These are phyloP conservation scores for Amanita pallidorosea DNA, from an alignment of 768 basidiomycete genomes.

Conservation along the genomic window DNA sequence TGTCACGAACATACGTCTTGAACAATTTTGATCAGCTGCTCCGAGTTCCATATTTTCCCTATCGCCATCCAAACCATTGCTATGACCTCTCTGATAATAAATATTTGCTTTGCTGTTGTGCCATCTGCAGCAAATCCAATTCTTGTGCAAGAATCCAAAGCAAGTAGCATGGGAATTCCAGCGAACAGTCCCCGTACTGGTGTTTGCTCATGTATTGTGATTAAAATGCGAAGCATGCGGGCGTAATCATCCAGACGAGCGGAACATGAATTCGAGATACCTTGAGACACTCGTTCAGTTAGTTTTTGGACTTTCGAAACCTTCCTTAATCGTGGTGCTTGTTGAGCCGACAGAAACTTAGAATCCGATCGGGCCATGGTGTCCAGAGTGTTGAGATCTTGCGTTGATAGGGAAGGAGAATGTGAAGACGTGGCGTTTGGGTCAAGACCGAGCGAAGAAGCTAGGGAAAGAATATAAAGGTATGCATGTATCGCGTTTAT, in stretches of 20 bases:
- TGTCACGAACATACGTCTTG: slow-evolving; percentile 35
- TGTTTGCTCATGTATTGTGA: slow-evolving; percentile 56
- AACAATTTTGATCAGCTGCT: slow-evolving; percentile 40
- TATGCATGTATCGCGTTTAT: slow-evolving; percentile 77
- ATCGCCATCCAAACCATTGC: slow-evolving; percentile 57
- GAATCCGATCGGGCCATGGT: slow-evolving; percentile 4
- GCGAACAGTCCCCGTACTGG: slow-evolving; percentile 67
- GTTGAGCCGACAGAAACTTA: slow-evolving; percentile 19
- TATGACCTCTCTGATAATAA: slow-evolving; percentile 52
- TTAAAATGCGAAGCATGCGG: slow-evolving; percentile 57
- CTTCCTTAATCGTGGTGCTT: slow-evolving; percentile 45
- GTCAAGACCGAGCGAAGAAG: slow-evolving; percentile 46
- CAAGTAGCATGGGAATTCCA: slow-evolving; percentile 81
- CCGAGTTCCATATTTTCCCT: slow-evolving; percentile 60
- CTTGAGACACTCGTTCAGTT: slow-evolving; percentile 35
- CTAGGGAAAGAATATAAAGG: slow-evolving; percentile 67
- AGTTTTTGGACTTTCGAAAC: slow-evolving; percentile 43
- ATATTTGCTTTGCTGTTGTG: slow-evolving; percentile 30
- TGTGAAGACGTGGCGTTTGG: slow-evolving; percentile 31
- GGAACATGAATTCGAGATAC: slow-evolving; percentile 29
- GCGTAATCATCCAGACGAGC: slow-evolving; percentile 70
- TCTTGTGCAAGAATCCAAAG: slow-evolving; percentile 46
- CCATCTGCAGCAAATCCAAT: slow-evolving; percentile 28
- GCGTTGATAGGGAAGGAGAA: slow-evolving; percentile 26
- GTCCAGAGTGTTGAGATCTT: slow-evolving; percentile 9